Base-by-base conservation (phyloP, 2,329 filamentous ascomycete species). In the Aurifilum marmelostoma region DNA sequence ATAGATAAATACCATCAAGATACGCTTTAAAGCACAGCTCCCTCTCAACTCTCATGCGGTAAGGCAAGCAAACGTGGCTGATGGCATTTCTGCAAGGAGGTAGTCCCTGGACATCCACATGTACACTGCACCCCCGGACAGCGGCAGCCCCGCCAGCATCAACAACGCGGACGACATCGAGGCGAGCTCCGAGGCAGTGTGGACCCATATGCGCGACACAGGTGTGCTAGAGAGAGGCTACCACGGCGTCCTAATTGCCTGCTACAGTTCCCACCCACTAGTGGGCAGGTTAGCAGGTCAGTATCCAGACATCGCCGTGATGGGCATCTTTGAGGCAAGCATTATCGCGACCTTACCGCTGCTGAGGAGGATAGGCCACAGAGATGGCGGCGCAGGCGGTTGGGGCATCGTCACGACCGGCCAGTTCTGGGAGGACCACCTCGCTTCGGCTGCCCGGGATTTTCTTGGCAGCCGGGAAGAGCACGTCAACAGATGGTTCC, bases 351-450 rank as follows among this genome's bases (percentile, higher is more conserved):
- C 89, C 2, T 76, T 94, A 12, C 86, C 90, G 1, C 79, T 85
- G 32, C 80, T 84, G 56, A 76, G 67, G 34, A 73, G 67, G 79
- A 88, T 72, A 61, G 24, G 11, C 6, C 27, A 14, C 29, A 27
- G 16, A 2, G 37, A 21, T 5, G n/a, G 21, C 18, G 4, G 18
- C 21, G 54, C 39, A 11, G 39, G 60, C 5, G 69, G 67, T 14
- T 97, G 96, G 83, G 95, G 94, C 2, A 96, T 98, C 72, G 91
- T 98, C 6, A 95, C 91, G 6, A 97, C 95, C 0, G 94, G 94
- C 0, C 87, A 88, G 68, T 92, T 91, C 72, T 97, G 94, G 95
- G 91, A 95, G 75, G 78, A 83, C 0, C 89, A 96, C 47, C 82
- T 97, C 16, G 83, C 81, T 0, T 80, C 85, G 0, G 94, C 91